Conservation (phyloP, 345 rosid species). For the Cardamine chenopodiifolia region DNA sequence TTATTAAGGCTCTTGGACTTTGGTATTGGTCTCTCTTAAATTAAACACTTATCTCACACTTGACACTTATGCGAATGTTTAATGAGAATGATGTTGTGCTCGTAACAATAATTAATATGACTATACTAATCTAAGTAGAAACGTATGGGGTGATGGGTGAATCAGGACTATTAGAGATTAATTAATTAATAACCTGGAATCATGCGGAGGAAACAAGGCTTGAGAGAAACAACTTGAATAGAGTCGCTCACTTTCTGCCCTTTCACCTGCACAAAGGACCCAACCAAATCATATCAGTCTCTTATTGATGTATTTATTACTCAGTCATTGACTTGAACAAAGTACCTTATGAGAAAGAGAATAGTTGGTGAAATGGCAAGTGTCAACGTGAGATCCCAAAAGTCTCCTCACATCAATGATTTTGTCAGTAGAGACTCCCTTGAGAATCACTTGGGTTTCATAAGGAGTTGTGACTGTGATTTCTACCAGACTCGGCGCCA, state of each 20-base stretch:
- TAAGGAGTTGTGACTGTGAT: constrained; percentile 66
- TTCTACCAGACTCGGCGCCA: constrained; percentile 66
- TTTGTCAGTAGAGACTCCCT: constrained; percentile 88
- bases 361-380: constrained; percentile 85
- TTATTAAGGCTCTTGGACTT: too few species aligned
- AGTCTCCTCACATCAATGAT: constrained; percentile 81
- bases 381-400: constrained; percentile 71
- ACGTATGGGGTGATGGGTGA: not conserved
- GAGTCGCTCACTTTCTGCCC: constrained; percentile 71
- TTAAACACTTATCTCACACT: too few species aligned
- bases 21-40: too few species aligned
- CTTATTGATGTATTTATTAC: not conserved
- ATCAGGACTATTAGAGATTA: not conserved
- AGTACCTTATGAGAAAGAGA: constrained; percentile 77
- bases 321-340: too few species aligned
- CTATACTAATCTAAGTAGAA: not conserved
- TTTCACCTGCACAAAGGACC: constrained; percentile 52
- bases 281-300: not conserved
- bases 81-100: not conserved
- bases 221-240: constrained; percentile 69
- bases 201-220: constrained; percentile 80
- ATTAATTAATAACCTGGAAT: constrained; percentile 46
- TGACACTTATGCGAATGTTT: too few species aligned
- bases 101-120: too few species aligned
- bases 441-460: constrained; percentile 72